phyloP scores from a whole-genome alignment of 2,329 filamentous ascomycete genomes.

The Aspergillus sp. region DNA sequence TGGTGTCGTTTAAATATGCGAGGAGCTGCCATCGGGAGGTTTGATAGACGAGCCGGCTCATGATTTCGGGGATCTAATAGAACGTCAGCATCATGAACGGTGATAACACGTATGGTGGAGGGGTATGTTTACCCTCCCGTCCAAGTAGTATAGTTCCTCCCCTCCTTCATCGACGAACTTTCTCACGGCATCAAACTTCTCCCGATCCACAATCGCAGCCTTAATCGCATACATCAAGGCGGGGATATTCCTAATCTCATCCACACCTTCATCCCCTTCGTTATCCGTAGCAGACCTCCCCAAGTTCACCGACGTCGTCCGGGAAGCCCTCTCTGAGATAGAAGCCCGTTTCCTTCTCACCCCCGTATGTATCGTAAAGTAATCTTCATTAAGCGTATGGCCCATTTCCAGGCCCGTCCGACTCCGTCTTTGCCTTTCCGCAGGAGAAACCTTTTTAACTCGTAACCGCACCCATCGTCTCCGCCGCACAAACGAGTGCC shows the following conservation, averaged over 20 bases:
- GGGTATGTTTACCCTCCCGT: slow-evolving; percentile 52
- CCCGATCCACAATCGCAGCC: slow-evolving; percentile 75
- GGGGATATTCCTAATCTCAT: slow-evolving; percentile 64
- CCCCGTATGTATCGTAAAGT: slow-evolving; percentile 69
- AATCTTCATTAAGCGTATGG: slow-evolving; percentile 71
- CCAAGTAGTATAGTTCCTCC: slow-evolving; percentile 73
- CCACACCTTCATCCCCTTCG: slow-evolving; percentile 47
- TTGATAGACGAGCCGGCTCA: slow-evolving; percentile 87
- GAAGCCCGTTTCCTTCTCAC: slow-evolving; percentile 48
- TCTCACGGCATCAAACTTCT: slow-evolving; percentile 81
- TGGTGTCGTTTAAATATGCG: slow-evolving; percentile 64
- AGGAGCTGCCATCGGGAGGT: slow-evolving; percentile 77
- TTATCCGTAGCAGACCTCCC: slow-evolving; percentile 41
- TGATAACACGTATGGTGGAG: neutral
- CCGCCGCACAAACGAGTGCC: slow-evolving; percentile 89
- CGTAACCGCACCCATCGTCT: slow-evolving; percentile 84
- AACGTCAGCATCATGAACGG: neutral
- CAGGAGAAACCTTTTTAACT: slow-evolving; percentile 56
- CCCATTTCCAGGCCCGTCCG: slow-evolving; percentile 46
- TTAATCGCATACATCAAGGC: slow-evolving; percentile 69
- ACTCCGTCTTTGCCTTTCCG: slow-evolving; percentile 18
- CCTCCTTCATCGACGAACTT: slow-evolving; percentile 77
- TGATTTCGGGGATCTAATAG: slow-evolving; percentile 72
- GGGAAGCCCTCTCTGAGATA: slow-evolving; percentile 37
- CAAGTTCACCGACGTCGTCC: slow-evolving; percentile 28